Percentiles rank a stretch among this genome's conserved stretches.
Conservation (phyloP, 148 eudicot species). For the Amaranthus hypochondriacus region DNA sequence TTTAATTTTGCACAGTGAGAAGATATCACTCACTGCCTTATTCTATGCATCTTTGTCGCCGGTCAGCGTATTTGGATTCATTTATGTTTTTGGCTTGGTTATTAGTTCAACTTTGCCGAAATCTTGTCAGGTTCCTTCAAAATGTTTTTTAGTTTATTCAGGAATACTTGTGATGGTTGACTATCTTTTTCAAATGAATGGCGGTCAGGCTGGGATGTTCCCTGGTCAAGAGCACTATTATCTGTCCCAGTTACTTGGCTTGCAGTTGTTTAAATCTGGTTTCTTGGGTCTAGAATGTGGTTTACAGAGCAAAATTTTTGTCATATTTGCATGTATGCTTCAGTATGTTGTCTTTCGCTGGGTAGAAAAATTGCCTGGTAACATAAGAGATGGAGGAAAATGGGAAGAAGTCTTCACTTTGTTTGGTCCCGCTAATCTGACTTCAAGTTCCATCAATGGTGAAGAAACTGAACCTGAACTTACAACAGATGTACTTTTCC, state of each 20-base stretch:
- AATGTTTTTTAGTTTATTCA: conserved; percentile 66
- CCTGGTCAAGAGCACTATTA: conserved; percentile 71
- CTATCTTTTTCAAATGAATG: conserved; percentile 96
- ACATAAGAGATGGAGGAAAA: conserved; percentile 33
- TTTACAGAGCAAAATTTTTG: conserved; percentile 77
- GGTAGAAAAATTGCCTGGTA: conserved; percentile 67
- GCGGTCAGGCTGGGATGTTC: conserved; percentile 75
- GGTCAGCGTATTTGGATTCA: conserved; percentile 72
- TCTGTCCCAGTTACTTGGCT: conserved; percentile 61
- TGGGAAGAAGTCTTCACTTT: conserved; percentile 95
- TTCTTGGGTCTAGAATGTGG: conserved; percentile 90
- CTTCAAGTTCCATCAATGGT: conserved; percentile 38
- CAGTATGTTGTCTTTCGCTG: conserved; percentile 90
- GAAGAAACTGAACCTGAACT: conserved; percentile 29
- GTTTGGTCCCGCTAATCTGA: conserved; percentile 46
- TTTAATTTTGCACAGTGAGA: conserved; percentile 92
- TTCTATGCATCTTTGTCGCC: conserved; percentile 95
- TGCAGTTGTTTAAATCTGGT: conserved; percentile 55
- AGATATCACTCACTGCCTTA: conserved; percentile 59
- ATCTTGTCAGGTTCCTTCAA: conserved; percentile 83
- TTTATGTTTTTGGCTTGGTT: conserved; percentile 81
- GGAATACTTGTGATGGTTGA: conserved; percentile 65
- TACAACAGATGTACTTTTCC: conserved; percentile 29
- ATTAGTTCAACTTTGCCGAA: conserved; percentile 64
- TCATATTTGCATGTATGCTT: conserved; percentile 89